phyloP scores from a whole-genome alignment of 139 green algal species.

The Picochlorum sp. region DNA sequence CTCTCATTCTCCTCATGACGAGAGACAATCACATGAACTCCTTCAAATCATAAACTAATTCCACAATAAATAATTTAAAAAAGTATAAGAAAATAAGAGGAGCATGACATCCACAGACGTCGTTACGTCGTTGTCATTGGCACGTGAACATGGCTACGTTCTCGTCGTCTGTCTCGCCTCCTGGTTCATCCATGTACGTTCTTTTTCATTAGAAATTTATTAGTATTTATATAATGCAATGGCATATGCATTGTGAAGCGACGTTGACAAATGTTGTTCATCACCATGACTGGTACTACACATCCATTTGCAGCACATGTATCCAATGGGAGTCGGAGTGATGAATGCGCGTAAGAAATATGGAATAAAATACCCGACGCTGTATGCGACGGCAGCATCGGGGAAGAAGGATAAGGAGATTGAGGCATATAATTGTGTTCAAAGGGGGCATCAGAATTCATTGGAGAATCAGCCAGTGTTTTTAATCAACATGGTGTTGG shows the following conservation, averaged over 20 bases:
- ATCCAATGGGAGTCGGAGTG: conserved; percentile 13
- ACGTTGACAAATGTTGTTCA: no score
- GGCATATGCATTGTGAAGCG: no score
- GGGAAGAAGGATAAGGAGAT: conserved; percentile 13
- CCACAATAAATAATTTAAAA: no score
- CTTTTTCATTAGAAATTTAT: no score
- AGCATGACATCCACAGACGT: no score
- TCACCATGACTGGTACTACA: neutral
- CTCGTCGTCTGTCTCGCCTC: neutral
- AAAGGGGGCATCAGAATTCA: conserved; percentile 57
- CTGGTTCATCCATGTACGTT: conserved; percentile 10
- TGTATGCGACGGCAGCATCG: conserved; percentile 9
- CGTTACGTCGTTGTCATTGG: neutral
- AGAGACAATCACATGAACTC: no score
- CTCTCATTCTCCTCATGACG: no score
- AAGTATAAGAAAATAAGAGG: no score
- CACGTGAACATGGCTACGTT: conserved; percentile 4
- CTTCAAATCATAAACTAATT: no score
- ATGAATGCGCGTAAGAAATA: conserved; percentile 14
- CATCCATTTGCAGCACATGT: conserved; percentile 8
- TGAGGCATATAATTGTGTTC: conserved; percentile 46
- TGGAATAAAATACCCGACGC: conserved; percentile 8
- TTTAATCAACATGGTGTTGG: conserved; percentile 12
- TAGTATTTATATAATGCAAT: no score
- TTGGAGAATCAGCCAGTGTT: conserved; percentile 41